Base-by-base conservation (phyloP, 1,284 basidiomycete genomes). In the Malassezia obtusa region DNA sequence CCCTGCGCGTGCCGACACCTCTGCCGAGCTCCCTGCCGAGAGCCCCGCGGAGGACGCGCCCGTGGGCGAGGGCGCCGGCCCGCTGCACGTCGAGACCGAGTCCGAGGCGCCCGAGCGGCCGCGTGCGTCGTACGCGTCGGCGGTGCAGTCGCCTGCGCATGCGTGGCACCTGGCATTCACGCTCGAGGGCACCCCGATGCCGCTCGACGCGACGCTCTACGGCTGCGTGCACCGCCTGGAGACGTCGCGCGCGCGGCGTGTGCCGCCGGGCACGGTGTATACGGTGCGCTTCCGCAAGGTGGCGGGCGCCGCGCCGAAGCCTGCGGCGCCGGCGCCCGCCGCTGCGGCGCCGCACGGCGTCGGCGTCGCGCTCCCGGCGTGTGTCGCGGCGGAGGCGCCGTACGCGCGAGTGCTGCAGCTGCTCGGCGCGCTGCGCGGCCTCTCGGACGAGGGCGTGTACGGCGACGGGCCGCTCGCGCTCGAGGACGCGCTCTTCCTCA, bases 131-230 rank as follows among this genome's bases (percentile, higher is more conserved):
- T 98, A 99, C 73, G 90, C 94, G 17, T 84, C 89, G 1, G 91
- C 90, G 4, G 79, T 95, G 59, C 95, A 92, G 76, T 78, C 88
- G 1, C 87, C 88, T 68, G 88, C 90, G 0, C 82, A 81, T 21
- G 91, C 98, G 68, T 99, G 90, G 89, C 91, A 98, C 73, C 81
- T 98, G 43, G 86, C 91, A 73, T 98, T 99, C 75, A 85, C 82
- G 17, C 85, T 96, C 80, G 87, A 89, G 64, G 89, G 87, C 52
- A 82, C 87, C 55, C 77, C 82, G 14, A 77, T 98, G 22, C 83
- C 84, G 0, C 77, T 92, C 57, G 86, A 90, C 70, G 80, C 92
- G 57, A 98, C 94, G 0, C 84, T 99, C 53, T 98, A 94, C 68
- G 91, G 91, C 3, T 91, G 89, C 0, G 85, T 96, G 37, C 89